Percentiles rank a stretch among this genome's conserved stretches.
Conservation (phyloP, 1,284 basidiomycete genomes). For the Boletellus sp. region DNA sequence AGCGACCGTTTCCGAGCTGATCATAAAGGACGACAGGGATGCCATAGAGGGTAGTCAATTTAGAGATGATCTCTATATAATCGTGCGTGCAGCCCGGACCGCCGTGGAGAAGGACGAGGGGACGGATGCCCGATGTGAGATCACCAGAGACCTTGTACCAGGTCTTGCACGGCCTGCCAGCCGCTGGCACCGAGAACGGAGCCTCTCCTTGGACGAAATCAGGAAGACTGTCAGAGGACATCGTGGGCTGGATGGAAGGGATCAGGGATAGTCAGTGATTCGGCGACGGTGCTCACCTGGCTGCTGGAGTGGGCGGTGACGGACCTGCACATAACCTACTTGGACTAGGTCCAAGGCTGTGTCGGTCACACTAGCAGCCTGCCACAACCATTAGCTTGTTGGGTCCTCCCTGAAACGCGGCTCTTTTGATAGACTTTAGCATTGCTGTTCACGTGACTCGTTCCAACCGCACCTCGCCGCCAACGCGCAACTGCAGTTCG, state of each 20-base stretch:
- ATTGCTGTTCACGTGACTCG: too few relatives aligned
- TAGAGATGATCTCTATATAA: conserved; percentile 37
- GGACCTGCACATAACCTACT: too few relatives aligned
- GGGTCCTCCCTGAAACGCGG: too few relatives aligned
- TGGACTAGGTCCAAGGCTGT: too few relatives aligned
- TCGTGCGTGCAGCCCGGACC: conserved; percentile 41
- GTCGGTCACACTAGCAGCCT: too few relatives aligned
- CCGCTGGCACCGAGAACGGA: conserved; percentile 22
- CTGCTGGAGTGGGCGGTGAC: too few relatives aligned
- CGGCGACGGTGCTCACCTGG: too few relatives aligned
- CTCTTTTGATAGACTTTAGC: too few relatives aligned
- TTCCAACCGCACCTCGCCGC: conserved; percentile 5
- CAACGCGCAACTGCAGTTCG: neutral
- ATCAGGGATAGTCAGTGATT: too few relatives aligned
- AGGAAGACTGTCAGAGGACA: conserved; percentile 21
- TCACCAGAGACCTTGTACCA: conserved; percentile 45
- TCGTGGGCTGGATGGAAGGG: too few relatives aligned
- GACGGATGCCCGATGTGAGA: conserved; percentile 29
- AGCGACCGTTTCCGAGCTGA: conserved; percentile 45
- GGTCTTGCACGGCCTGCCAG: conserved; percentile 38
- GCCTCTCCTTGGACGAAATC: conserved; percentile 25
- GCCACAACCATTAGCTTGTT: too few relatives aligned
- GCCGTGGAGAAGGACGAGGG: conserved; percentile 45
- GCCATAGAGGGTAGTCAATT: conserved; percentile 28
- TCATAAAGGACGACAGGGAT: conserved; percentile 48